These are phyloP conservation scores for Kazachstania viticola DNA, from an alignment of 805 yeast genomes.

Conservation along the genomic window DNA sequence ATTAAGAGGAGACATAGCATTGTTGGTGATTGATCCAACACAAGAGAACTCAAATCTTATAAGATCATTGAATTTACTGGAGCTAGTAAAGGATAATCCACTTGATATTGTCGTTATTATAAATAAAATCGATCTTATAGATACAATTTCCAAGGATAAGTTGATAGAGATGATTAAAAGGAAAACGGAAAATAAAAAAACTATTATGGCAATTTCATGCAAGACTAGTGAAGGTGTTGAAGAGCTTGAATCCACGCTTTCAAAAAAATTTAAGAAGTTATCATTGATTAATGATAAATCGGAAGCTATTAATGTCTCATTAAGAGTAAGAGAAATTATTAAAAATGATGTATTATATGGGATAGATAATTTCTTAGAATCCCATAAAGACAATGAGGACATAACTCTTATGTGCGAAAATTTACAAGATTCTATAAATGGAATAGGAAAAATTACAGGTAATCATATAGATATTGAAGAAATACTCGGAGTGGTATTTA, in stretches of 20 bases:
- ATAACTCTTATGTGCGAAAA: constrained; percentile 74
- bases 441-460: constrained; percentile 89
- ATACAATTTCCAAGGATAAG: constrained; percentile 7
- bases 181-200: constrained; percentile 4
- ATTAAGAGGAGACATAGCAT: constrained; percentile 52
- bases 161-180: constrained; percentile 8
- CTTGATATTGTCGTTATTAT: constrained; percentile 30
- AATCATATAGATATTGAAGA: constrained; percentile 83
- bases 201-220: constrained; percentile 48
- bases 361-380: constrained; percentile 46
- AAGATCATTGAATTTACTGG: constrained; percentile 4
- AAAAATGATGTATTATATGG: constrained; percentile 69
- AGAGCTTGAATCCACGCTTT: constrained; percentile 32
- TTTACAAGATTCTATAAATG: constrained; percentile 61
- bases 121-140: constrained; percentile 49
- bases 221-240: constrained; percentile 43
- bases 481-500: constrained; percentile 79
- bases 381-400: constrained; percentile 42
- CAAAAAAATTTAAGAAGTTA: constrained; percentile 35
- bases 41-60: constrained; percentile 26
- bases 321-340: constrained; percentile 64
- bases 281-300: constrained; percentile 36
- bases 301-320: constrained; percentile 64
- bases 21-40: constrained; percentile 39
- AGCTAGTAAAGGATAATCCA: constrained; percentile 14